Base-by-base conservation (phyloP, 169 alveolate genomes). In the Neospora caninum region DNA sequence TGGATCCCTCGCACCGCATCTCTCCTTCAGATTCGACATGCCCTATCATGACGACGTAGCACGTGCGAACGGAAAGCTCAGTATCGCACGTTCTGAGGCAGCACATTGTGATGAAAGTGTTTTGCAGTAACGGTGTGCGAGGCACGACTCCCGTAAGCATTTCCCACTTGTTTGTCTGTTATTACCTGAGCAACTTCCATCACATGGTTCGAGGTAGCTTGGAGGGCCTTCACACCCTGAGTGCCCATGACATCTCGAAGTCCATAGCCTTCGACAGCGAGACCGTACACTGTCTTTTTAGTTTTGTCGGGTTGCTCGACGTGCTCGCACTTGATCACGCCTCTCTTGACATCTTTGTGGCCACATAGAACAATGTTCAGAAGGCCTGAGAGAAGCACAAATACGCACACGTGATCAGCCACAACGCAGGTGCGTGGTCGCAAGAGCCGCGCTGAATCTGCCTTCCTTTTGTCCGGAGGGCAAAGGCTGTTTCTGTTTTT, bases 201-300 rank as follows among this genome's bases (percentile, higher is more conserved):
- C 67, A 98, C 98, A 95, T 99, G 99, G 94, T 99, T 99, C 80
- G 99, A 98, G 70, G 95, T 97, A 54, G 98, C 98, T 45, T 97
- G 94, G 82, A 95, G 96, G 78, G 97, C 97, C 92, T 96, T 97
- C 38, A 99, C 98, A 54, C 99, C 99, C 34, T 97, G 98, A 31
- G 98, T 97, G 64, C 98, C 97, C 98, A 99, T 98, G 80, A 99
- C 98, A 80, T 93, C 96, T 31, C 88, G 39, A 54, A 93, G 91
- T 6, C 95, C 95, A 80, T 93, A 93, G 41, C 95, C 95, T 41
- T 94, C 96, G 2, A 98, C 99, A 16, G 99, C 97, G 20, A 99
- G 95, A n/a, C 97, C 96, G 96, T 97, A 98, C 83, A 42, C 95
- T 96, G 42, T 88, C 67, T 69, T 96, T 96, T 13, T 96, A 93